These are phyloP conservation scores for Trichoderma erinaceum DNA, from an alignment of 495 filamentous ascomycete genomes.

Conservation along the genomic window DNA sequence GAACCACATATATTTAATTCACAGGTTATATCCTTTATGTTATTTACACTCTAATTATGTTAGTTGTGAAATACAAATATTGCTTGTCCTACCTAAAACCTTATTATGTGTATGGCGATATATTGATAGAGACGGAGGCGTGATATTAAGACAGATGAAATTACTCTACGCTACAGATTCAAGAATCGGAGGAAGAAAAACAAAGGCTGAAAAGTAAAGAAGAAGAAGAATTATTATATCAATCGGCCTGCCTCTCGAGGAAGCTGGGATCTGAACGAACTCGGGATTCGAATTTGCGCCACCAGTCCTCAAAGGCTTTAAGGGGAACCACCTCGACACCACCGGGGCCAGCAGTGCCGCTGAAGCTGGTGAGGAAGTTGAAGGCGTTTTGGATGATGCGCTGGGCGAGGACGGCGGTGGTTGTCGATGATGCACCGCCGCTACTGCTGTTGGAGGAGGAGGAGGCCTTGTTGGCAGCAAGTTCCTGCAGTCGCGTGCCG, in stretches of 20 bases:
- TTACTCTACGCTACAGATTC: slow-evolving; percentile 11
- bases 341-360: slow-evolving; percentile 40
- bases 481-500: slow-evolving; percentile 55
- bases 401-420: slow-evolving; percentile 76
- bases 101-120: background rate
- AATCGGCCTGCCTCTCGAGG: slow-evolving; percentile 70
- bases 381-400: slow-evolving; percentile 95
- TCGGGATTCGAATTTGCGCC: slow-evolving; percentile 89
- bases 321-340: slow-evolving; percentile 82
- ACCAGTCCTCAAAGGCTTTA: slow-evolving; percentile 93
- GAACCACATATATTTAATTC: background rate
- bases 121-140: no score
- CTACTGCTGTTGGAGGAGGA: slow-evolving; percentile 2
- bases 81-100: background rate
- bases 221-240: slow-evolving; percentile 19
- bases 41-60: no score
- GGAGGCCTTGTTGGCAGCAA: slow-evolving; percentile 36
- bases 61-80: background rate
- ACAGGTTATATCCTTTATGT: no score
- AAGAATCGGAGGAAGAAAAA: background rate
- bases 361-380: slow-evolving; percentile 90
- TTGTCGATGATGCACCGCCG: slow-evolving; percentile 24
- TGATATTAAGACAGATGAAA: background rate
- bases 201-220: background rate
- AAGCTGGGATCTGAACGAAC: slow-evolving; percentile 83